Evolutionary conservation across 306 rosid genomes (phyloP).

Genomic region (Malus domestica): DNA sequence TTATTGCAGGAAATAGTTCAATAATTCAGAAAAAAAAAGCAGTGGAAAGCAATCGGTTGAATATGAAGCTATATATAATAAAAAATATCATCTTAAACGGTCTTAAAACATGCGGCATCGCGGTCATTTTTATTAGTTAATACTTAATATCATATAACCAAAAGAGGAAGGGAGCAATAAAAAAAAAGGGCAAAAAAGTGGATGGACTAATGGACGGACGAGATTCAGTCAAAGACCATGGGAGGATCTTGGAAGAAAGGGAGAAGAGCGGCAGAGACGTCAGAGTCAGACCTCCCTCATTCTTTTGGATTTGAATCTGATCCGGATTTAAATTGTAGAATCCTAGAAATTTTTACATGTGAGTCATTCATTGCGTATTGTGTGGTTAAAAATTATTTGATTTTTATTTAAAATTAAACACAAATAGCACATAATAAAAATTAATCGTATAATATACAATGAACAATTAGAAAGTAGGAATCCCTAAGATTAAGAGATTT

Average conservation of each 20-base stretch:
- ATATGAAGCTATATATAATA: no score
- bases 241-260: slow-evolving; percentile 33
- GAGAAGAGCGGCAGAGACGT: slow-evolving; percentile 30
- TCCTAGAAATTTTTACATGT: rapidly evolving
- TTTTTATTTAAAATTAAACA: no score
- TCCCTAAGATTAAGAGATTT: background rate
- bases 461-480: rapidly evolving
- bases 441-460: rapidly evolving
- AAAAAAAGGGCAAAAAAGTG: background rate
- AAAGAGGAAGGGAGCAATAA: background rate
- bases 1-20: background rate
- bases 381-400: no score
- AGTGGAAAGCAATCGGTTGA: background rate
- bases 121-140: no score
- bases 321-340: no score
- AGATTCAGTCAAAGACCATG: slow-evolving; percentile 52
- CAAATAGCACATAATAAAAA: rapidly evolving
- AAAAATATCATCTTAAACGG: no score
- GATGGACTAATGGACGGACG: slow-evolving; percentile 29
- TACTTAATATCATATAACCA: background rate
- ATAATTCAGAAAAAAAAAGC: background rate
- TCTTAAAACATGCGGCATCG: no score
- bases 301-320: background rate
- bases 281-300: slow-evolving; percentile 54
- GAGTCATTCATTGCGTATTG: rapidly evolving